Evolutionary conservation across 2,329 filamentous ascomycete genomes (phyloP).

Genomic region (Phaeosphaeria sp.): DNA sequence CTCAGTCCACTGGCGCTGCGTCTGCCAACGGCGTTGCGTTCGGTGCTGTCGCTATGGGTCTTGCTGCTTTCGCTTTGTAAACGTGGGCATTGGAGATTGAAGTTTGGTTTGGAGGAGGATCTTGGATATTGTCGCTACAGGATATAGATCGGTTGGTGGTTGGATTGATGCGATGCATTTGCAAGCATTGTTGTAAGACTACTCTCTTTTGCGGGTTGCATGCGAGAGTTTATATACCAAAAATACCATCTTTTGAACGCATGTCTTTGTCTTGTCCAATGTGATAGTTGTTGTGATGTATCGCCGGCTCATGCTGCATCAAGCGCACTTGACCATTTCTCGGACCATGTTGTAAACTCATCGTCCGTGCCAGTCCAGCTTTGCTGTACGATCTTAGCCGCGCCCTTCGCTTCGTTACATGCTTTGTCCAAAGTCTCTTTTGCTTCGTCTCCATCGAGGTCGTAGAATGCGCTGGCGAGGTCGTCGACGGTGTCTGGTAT

Average conservation of each 20-base stretch:
- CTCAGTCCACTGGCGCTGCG: constrained; percentile 24
- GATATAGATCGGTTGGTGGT: background rate
- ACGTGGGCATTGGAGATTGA: no score
- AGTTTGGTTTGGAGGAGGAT: no score
- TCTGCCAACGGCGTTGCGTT: constrained; percentile 22
- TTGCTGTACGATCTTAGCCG: constrained; percentile 62
- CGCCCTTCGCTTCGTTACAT: constrained; percentile 65
- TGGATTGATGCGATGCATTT: background rate
- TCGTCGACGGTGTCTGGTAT: constrained; percentile 75
- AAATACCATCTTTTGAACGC: background rate
- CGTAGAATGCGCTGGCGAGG: constrained; percentile 75
- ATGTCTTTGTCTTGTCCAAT: background rate
- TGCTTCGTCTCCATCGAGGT: constrained; percentile 66
- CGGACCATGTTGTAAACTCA: constrained; percentile 80
- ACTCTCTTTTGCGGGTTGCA: background rate
- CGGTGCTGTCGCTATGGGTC: constrained; percentile 31
- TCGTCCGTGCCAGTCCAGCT: constrained; percentile 73
- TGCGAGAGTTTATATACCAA: background rate
- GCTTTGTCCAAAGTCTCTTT: constrained; percentile 66
- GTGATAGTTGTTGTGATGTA: no score
- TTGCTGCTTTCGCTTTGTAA: constrained; percentile 33
- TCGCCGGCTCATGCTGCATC: constrained; percentile 39
- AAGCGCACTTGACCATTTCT: constrained; percentile 59
- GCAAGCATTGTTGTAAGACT: background rate
- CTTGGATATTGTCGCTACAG: background rate